Conservation (phyloP, 306 rosid genomes). For the Cucurbita pepo region DNA sequence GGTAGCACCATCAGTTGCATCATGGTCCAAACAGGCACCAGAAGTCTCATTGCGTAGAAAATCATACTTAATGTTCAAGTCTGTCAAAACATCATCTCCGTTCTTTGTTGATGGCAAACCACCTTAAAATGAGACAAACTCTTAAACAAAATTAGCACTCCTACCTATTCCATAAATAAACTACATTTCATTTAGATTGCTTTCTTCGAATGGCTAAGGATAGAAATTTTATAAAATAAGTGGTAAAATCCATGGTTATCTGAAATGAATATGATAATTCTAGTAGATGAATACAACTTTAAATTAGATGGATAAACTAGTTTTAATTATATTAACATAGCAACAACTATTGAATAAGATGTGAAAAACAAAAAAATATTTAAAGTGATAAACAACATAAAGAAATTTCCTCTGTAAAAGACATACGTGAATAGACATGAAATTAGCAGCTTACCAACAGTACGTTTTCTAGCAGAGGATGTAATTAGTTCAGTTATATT, state of each 20-base stretch:
- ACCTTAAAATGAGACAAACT: conserved; percentile 29
- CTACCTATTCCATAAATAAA: neutral
- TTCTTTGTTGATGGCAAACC: conserved; percentile 33
- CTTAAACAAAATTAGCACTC: neutral
- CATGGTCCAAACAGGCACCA: conserved; percentile 40
- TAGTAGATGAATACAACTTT: neutral
- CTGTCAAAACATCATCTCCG: conserved; percentile 25
- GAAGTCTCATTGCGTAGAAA: conserved; percentile 29
- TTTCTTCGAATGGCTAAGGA: neutral
- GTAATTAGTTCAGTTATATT: conserved; percentile 52
- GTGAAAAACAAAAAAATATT: neutral
- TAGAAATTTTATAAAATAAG: neutral
- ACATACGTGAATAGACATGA: neutral
- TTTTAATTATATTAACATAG: neutral
- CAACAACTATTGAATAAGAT: neutral
- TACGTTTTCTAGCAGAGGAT: conserved; percentile 62
- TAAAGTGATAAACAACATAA: neutral
- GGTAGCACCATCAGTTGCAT: conserved; percentile 30
- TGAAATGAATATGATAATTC: neutral
- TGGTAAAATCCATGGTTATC: neutral
- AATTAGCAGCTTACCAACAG: conserved; percentile 28
- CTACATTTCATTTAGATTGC: neutral
- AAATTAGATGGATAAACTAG: neutral
- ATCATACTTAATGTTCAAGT: conserved; percentile 25
- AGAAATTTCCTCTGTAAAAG: neutral